A percentile compares a stretch with the other conserved stretches of the same genome.
phyloP scores from a whole-genome alignment of 495 filamentous ascomycete genomes.

The Chlorociboria aeruginascens region DNA sequence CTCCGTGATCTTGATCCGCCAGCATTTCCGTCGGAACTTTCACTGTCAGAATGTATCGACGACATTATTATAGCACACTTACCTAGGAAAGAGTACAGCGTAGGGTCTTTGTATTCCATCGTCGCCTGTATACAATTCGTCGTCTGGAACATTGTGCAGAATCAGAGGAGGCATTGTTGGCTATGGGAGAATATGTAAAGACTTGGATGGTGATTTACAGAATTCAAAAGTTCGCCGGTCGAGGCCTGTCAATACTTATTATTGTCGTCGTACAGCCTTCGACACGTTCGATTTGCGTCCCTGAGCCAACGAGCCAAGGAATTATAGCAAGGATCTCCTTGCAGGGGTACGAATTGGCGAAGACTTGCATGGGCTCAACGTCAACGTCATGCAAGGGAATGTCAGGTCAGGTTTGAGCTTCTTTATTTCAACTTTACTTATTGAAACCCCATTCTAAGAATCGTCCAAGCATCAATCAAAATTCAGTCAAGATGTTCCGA shows the following conservation, averaged over 20 bases:
- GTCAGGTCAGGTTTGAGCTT: neutral
- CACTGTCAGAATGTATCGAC: conserved; percentile 9
- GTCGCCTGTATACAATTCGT: conserved; percentile 43
- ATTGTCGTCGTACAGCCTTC: neutral
- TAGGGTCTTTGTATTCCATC: conserved; percentile 44
- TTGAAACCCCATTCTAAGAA: neutral
- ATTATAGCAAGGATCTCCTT: neutral
- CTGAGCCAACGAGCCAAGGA: neutral
- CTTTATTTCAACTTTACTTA: conserved; percentile 5
- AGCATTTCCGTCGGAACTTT: conserved; percentile 26
- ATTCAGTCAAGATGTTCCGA: conserved; percentile 26
- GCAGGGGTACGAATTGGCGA: neutral
- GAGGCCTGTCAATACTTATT: neutral
- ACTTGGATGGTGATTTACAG: neutral
- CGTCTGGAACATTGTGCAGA: conserved; percentile 46
- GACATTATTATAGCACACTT: conserved; percentile 14
- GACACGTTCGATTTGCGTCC: neutral
- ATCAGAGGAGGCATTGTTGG: conserved; percentile 40
- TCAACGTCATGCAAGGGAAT: neutral
- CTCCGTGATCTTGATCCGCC: conserved; percentile 23
- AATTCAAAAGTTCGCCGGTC: neutral
- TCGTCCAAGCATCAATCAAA: neutral
- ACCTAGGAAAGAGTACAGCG: conserved; percentile 44
- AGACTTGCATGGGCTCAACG: neutral
- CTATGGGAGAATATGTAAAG: neutral